Conservation (phyloP, 352 stramenopile genomes). For the Elongisporangium undulatum region DNA sequence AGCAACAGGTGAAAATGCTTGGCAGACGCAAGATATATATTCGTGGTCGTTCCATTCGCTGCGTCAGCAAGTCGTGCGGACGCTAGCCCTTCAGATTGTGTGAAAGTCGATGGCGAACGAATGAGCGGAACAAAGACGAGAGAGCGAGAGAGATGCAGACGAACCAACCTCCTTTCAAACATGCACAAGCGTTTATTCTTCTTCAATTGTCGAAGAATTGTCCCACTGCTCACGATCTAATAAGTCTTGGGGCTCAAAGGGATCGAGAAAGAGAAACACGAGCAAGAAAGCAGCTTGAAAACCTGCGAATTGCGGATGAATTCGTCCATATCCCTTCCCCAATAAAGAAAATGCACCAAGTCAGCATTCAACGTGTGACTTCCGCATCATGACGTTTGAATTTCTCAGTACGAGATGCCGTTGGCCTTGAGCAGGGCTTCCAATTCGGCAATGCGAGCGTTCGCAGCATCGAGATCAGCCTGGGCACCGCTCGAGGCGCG, state of each 20-base stretch:
- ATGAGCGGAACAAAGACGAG: neutral
- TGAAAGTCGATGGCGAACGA: slow-evolving; percentile 5
- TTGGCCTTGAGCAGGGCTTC: slow-evolving; percentile 77
- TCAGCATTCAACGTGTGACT: neutral
- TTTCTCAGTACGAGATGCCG: slow-evolving; percentile 75
- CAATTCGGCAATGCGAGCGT: slow-evolving; percentile 79
- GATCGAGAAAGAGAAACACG: neutral
- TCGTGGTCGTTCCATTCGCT: slow-evolving; percentile 77
- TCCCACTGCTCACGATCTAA: slow-evolving; percentile 3
- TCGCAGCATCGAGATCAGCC: slow-evolving; percentile 70
- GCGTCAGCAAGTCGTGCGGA: slow-evolving; percentile 23
- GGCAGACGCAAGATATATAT: slow-evolving; percentile 88
- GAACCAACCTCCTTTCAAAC: slow-evolving; percentile 16
- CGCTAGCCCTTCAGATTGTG: slow-evolving; percentile 8
- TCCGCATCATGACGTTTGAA: neutral
- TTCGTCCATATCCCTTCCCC: neutral
- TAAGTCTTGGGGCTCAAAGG: neutral
- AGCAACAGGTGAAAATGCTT: slow-evolving; percentile 75
- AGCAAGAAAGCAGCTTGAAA: neutral
- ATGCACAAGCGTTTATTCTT: slow-evolving; percentile 24
- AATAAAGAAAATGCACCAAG: neutral
- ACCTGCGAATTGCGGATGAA: neutral
- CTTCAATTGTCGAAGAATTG: slow-evolving; percentile 1
- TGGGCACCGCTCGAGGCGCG: slow-evolving; percentile 33
- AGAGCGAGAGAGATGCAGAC: slow-evolving; percentile 3